Percentiles rank a stretch among this genome's conserved stretches.
phyloP scores from a whole-genome alignment of 2,329 filamentous ascomycete species.

The Verticillium zaregamsianum region DNA sequence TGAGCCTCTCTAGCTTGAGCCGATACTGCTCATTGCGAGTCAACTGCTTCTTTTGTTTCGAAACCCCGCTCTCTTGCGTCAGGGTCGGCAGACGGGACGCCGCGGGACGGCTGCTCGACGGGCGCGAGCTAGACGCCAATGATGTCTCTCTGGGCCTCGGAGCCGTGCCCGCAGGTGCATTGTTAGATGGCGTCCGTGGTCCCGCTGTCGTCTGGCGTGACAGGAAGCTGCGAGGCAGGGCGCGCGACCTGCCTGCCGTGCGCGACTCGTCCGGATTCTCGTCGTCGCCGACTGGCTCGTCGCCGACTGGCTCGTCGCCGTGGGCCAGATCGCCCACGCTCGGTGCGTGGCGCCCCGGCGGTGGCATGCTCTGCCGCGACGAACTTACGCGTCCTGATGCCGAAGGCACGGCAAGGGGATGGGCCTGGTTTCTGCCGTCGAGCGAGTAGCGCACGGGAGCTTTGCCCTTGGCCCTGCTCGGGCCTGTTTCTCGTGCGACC shows the following conservation, averaged over 20 bases:
- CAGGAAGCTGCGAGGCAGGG: not conserved
- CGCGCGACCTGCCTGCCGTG: not conserved
- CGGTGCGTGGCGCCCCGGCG: not conserved
- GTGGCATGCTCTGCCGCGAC: not conserved
- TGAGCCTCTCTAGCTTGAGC: constrained; percentile 4
- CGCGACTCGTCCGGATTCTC: not conserved
- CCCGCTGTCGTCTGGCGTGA: not conserved
- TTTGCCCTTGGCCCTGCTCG: not conserved
- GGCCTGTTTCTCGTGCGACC: not conserved
- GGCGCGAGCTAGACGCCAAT: not conserved
- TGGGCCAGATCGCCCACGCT: not conserved
- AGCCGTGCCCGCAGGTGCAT: not conserved
- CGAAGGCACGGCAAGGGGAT: not conserved
- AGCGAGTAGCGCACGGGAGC: not conserved
- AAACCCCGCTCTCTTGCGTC: constrained; percentile 6
- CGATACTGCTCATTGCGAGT: not conserved
- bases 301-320: not conserved
- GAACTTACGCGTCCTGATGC: not conserved
- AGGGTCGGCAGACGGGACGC: not conserved
- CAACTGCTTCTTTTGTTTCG: constrained; percentile 7
- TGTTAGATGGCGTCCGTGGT: not conserved
- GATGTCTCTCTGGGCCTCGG: not conserved
- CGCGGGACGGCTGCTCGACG: not conserved
- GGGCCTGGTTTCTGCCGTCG: not conserved
- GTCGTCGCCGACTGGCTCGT: not conserved